Evolutionary conservation across 116 monocot species (phyloP), one percentile per base, ranked within the genome.

Genomic region (Zostera marina): DNA sequence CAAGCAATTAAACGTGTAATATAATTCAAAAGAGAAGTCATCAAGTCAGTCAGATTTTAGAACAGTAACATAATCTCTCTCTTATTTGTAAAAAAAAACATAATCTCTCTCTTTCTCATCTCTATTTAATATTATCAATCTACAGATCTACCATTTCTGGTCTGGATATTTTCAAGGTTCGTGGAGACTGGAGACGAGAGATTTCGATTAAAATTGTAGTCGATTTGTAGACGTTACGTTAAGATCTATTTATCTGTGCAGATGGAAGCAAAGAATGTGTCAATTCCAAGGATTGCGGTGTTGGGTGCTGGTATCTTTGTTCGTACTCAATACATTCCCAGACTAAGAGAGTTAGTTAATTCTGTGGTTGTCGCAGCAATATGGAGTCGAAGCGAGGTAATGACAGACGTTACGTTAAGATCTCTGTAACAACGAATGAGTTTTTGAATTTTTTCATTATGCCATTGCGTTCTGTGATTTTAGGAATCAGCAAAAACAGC

Each of bases 301-400:
- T 68, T 88, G 52, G 93, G 93, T 41, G 83, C 79, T 17, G 93
- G 93, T 11, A 84, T 81, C 48, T 93, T 93, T 65, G 93, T 73
- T n/a, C 84, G 88, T 13, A 75, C 88, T 9, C 93, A 88, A 24
- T 93, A 93, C 55, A 77, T 93, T 44, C 93, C 93, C 44, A 72
- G 93, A 67, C 73, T 93, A 17, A 64, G 75, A 51, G 93, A 93
- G 63, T 49, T 88, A 21, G 60, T 81, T 47, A 77, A 77, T 61
- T 46, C 15, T 65, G 68, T 79, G 14, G 51, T 72, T 20, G 11
- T 93, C 12, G 79, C 79, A 66, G 53, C 79, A 46, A 84, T 93
- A 10, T 93, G 93, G 93, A 93, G 93, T 47, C 87, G 93, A 0
- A 81, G 60, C 53, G 79, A 88, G 88, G 93, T 84, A 69, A 53